Conservation (phyloP, 108 stramenopile genomes). For the Fragilariopsis cylindrus region DNA sequence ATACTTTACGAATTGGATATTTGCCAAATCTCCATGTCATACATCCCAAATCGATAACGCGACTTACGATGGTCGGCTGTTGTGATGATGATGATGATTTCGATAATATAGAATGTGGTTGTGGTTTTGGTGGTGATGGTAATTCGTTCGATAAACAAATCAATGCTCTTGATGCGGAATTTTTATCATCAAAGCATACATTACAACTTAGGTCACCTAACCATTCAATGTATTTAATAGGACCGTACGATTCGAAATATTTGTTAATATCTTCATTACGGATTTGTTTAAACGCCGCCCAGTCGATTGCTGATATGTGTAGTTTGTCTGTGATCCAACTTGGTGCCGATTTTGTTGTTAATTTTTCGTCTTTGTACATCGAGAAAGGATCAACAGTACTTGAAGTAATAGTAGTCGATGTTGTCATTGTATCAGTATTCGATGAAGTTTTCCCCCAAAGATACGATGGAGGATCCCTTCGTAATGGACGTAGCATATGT, state of each 20-base stretch:
- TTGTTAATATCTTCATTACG: slow-evolving; percentile 74
- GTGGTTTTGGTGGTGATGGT: slow-evolving; percentile 55
- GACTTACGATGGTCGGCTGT: background rate
- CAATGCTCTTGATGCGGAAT: slow-evolving; percentile 71
- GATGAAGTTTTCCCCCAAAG: slow-evolving; percentile 29
- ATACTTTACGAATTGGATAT: slow-evolving; percentile 66
- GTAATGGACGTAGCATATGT: slow-evolving; percentile 53
- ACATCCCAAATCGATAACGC: slow-evolving; percentile 57
- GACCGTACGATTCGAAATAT: slow-evolving; percentile 61
- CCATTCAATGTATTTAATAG: slow-evolving; percentile 81
- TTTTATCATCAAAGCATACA: slow-evolving; percentile 69
- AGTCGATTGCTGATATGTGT: slow-evolving; percentile 78
- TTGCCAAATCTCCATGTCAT: slow-evolving; percentile 84
- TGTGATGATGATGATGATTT: background rate
- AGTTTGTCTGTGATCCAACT: slow-evolving; percentile 63
- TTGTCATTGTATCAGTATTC: slow-evolving; percentile 25
- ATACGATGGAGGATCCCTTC: slow-evolving; percentile 56
- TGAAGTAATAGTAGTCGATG: background rate
- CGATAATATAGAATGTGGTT: background rate
- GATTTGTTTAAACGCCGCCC: slow-evolving; percentile 87
- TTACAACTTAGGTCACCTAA: slow-evolving; percentile 79
- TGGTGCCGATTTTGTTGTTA: slow-evolving; percentile 21
- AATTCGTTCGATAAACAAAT: slow-evolving; percentile 62
- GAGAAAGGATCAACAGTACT: background rate
- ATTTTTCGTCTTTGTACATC: slow-evolving; percentile 1